Conservation (phyloP, 441 rosid species). For the Corymbia calophylla region DNA sequence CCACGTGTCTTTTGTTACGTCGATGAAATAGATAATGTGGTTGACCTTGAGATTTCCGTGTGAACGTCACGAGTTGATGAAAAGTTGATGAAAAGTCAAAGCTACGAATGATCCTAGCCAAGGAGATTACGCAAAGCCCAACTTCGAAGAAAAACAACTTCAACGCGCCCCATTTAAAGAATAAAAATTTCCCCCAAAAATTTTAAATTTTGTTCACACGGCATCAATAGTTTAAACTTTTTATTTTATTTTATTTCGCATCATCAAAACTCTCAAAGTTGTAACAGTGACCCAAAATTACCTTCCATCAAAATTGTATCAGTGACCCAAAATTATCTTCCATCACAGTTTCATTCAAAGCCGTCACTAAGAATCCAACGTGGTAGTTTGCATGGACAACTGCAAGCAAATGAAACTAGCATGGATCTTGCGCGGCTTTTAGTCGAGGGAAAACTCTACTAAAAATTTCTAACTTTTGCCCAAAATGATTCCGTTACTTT, state of each 20-base stretch:
- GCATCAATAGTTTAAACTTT: background rate
- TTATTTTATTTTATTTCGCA: background rate
- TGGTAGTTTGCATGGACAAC: background rate
- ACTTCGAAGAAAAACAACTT: background rate
- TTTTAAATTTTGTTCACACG: background rate
- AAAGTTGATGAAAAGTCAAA: no score
- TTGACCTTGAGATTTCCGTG: background rate
- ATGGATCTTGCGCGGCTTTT: background rate
- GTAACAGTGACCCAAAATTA: background rate
- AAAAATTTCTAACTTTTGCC: background rate
- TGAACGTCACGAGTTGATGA: background rate
- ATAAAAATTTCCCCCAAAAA: background rate
- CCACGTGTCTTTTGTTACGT: background rate
- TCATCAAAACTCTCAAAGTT: background rate
- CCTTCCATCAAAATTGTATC: background rate
- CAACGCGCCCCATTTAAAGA: background rate
- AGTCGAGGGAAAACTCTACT: background rate
- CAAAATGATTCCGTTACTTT: background rate
- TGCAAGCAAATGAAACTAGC: background rate
- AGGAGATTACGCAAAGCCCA: background rate
- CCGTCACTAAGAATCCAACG: background rate
- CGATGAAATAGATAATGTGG: background rate
- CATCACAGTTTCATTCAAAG: background rate
- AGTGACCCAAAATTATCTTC: background rate
- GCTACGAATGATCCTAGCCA: background rate